Percentiles rank a stretch among this genome's conserved stretches.
phyloP scores from a whole-genome alignment of 2,329 filamentous ascomycete species.

The Ceratocystis ficicola region DNA sequence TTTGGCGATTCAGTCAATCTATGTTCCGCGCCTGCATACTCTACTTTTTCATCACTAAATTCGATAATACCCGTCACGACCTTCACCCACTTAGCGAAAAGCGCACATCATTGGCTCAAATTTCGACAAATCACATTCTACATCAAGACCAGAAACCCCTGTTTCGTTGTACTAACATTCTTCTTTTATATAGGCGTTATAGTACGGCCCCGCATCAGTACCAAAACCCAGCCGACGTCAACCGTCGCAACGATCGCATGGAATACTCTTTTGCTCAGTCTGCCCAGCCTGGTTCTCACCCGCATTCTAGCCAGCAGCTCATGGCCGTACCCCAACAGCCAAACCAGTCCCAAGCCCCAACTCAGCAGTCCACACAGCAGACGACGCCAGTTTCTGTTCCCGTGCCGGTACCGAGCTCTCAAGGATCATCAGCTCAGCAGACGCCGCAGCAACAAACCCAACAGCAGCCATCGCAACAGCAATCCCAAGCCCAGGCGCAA shows the following conservation, averaged over 20 bases:
- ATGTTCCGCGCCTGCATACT: neutral
- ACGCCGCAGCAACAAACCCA: conserved; percentile 26
- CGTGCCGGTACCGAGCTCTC: conserved; percentile 25
- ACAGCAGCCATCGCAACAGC: conserved; percentile 28
- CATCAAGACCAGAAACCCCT: neutral
- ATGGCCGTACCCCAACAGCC: conserved; percentile 33
- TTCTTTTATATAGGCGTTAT: conserved; percentile 13
- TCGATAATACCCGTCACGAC: neutral
- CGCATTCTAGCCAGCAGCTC: conserved; percentile 33
- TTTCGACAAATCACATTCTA: neutral
- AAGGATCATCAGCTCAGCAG: conserved; percentile 24
- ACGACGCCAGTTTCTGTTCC: conserved; percentile 4
- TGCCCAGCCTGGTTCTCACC: conserved; percentile 32
- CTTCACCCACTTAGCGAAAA: neutral
- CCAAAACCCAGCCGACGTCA: conserved; percentile 36
- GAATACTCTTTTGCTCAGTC: conserved; percentile 33
- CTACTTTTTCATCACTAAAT: neutral
- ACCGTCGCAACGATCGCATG: conserved; percentile 35
- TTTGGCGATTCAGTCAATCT: neutral
- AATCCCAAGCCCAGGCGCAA: conserved; percentile 28
- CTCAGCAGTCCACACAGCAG: conserved; percentile 9
- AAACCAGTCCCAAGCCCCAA: neutral
- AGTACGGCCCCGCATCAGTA: conserved; percentile 33
- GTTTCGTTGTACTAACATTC: conserved; percentile 3
- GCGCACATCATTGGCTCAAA: neutral